Conservation (phyloP, 495 filamentous ascomycete genomes). For the Penicillium robsamsonii region DNA sequence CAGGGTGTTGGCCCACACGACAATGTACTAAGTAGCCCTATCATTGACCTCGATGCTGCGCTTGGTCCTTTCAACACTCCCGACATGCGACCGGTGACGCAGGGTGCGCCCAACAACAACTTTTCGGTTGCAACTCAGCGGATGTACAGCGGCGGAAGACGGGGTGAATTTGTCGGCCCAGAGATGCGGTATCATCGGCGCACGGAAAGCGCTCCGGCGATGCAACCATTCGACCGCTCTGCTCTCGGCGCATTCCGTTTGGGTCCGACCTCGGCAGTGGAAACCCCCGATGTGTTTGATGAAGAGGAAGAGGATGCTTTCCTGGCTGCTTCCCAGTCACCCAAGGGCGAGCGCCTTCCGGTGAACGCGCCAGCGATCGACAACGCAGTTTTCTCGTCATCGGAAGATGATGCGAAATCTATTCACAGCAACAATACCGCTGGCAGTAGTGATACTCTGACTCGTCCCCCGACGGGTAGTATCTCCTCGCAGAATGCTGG, state of each 20-base stretch:
- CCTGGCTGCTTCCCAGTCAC: constrained; percentile 41
- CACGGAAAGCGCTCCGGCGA: constrained; percentile 86
- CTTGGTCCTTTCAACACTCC: constrained; percentile 89
- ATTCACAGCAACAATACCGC: constrained; percentile 40
- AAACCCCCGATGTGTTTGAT: constrained; percentile 82
- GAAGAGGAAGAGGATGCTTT: constrained; percentile 88
- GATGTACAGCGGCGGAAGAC: constrained; percentile 81
- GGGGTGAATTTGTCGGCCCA: constrained; percentile 71
- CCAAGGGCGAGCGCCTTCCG: constrained; percentile 13
- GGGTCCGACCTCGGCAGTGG: constrained; percentile 67
- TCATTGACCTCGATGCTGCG: constrained; percentile 96
- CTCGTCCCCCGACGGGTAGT: constrained; percentile 29
- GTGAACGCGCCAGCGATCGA: not conserved
- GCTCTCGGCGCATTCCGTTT: constrained; percentile 62
- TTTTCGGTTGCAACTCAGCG: constrained; percentile 63
- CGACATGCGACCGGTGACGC: constrained; percentile 36
- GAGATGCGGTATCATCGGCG: constrained; percentile 90
- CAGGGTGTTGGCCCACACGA: constrained; percentile 43
- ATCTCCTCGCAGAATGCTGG: constrained; percentile 35
- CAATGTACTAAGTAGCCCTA: constrained; percentile 61
- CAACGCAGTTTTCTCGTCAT: constrained; percentile 5
- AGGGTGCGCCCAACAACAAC: constrained; percentile 55
- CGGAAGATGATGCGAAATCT: constrained; percentile 32
- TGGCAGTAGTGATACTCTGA: constrained; percentile 41
- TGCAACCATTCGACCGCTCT: constrained; percentile 75